Base-by-base conservation (phyloP, 345 rosid genomes). In the Conringia planisiliqua region DNA sequence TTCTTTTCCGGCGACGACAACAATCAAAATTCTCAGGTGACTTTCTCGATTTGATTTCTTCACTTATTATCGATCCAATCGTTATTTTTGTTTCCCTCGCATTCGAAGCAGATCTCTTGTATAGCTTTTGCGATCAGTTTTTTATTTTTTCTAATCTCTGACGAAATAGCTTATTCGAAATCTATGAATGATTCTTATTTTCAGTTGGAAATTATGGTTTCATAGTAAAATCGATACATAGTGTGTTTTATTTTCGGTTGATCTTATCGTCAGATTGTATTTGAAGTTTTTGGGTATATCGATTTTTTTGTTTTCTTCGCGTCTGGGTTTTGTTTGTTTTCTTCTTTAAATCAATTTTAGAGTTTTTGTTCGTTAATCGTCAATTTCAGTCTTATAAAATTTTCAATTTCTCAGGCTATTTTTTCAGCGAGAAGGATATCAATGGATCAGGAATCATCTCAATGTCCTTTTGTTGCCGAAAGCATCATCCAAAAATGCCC, bases 401-500 rank as follows among this genome's bases (percentile, higher is more conserved):
- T 24, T 43, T 32, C 32, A 35, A 48, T 48, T 4, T 69, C 46
- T 42, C 61, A 70, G 65, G 71, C 38, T 62, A 17, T 14, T 70
- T 50, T 18, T 33, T 60, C n/a, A 43, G 71, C 11, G 47, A 35
- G 70, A 62, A 42, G 70, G 35, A 52, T 52, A 7, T 18, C 42
- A 66, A 90, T 89, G 71, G 75, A 79, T 56, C 86, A 79, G 42
- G 84, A 77, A 43, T 26, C 83, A 44, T 81, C 83, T 60, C 82
- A 81, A 18, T 86, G 88, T 43, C 77, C 82, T 11, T 85, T 84
- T 65, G 84, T 73, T 67, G 89, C 83, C 8, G 78, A 72, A 22
- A 78, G 78, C 77, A 71, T 75, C 2, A 75, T 92, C 44, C 89
- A 72, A 61, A 86, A 76, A 80, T 92, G 98, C 72, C 96, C 97